Conservation (phyloP, 352 stramenopile species). For the Phytophthora idaei region DNA sequence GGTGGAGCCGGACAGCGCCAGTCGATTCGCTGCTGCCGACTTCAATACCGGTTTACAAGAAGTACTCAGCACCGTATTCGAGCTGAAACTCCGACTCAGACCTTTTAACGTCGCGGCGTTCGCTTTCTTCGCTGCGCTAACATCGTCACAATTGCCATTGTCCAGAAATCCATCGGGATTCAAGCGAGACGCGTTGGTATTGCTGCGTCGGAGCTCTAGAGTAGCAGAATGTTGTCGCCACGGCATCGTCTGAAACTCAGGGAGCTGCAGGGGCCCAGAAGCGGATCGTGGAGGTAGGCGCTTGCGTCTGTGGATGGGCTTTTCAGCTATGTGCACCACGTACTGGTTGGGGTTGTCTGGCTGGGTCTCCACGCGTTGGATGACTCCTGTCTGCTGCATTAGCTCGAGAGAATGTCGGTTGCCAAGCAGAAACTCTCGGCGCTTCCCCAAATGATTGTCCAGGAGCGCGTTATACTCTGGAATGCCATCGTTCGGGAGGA, state of each 20-base stretch:
- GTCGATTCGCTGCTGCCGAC: conserved; percentile 26
- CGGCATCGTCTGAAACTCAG: conserved; percentile 24
- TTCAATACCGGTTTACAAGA: conserved; percentile 31
- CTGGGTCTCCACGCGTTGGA: conserved; percentile 56
- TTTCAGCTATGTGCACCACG: conserved; percentile 68
- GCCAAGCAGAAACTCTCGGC: conserved; percentile 67
- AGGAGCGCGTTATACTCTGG: conserved; percentile 76
- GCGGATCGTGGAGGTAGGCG: conserved; percentile 36
- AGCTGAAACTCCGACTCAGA: conserved; percentile 25
- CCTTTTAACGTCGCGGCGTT: conserved; percentile 32
- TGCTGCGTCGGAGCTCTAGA: neutral
- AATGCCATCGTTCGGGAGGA: conserved; percentile 69
- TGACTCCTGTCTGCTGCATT: conserved; percentile 69
- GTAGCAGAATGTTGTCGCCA: conserved; percentile 18
- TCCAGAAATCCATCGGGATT: neutral
- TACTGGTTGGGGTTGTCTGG: conserved; percentile 68
- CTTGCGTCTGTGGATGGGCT: conserved; percentile 47
- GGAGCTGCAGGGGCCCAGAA: conserved; percentile 23
- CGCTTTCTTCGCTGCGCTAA: conserved; percentile 16
- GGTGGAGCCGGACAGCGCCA: conserved; percentile 31
- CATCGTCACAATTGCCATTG: neutral
- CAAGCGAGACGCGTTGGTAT: neutral
- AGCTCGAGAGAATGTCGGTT: conserved; percentile 60
- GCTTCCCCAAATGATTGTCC: conserved; percentile 62
- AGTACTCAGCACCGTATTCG: conserved; percentile 16